A percentile compares a stretch with the other conserved stretches of the same genome.
Conservation (phyloP, 2,329 filamentous ascomycete species). For the Cladosporium cucumerinum region DNA sequence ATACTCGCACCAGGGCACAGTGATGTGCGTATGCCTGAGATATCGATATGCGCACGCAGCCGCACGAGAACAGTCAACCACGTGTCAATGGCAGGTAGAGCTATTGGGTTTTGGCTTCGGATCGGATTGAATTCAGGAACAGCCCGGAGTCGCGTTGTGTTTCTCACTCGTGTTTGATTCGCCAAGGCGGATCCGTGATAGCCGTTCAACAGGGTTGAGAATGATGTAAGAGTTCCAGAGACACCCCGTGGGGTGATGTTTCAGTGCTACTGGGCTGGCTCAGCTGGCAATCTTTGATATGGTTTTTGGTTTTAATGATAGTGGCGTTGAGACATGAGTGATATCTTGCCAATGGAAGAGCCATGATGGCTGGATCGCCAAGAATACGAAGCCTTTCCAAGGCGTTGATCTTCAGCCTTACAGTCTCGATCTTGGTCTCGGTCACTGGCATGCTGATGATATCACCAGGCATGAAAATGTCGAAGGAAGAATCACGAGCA, state of each 20-base stretch:
- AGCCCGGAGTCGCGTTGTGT: conserved; percentile 4
- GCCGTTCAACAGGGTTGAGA: neutral
- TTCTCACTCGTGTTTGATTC: neutral
- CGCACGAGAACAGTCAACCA: neutral
- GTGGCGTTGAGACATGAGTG: neutral
- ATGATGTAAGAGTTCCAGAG: neutral
- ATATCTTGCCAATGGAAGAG: neutral
- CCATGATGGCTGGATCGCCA: conserved; percentile 5
- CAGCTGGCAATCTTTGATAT: neutral
- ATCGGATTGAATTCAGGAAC: neutral
- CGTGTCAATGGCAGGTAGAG: neutral
- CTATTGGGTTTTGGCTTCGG: neutral
- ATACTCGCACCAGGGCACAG: neutral
- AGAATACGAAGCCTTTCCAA: conserved; percentile 3
- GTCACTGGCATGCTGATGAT: neutral
- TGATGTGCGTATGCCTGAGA: neutral
- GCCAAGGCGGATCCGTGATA: conserved; percentile 2
- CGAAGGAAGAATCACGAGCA: too few species aligned
- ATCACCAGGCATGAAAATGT: neutral
- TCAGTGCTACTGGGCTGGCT: neutral
- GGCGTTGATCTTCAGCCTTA: neutral
- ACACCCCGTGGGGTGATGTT: neutral
- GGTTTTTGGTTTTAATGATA: neutral
- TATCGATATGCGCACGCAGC: neutral
- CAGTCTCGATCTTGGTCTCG: neutral